Evolutionary conservation across 352 stramenopile genomes (phyloP).

Genomic region (Phytophthora gonapodyides): DNA sequence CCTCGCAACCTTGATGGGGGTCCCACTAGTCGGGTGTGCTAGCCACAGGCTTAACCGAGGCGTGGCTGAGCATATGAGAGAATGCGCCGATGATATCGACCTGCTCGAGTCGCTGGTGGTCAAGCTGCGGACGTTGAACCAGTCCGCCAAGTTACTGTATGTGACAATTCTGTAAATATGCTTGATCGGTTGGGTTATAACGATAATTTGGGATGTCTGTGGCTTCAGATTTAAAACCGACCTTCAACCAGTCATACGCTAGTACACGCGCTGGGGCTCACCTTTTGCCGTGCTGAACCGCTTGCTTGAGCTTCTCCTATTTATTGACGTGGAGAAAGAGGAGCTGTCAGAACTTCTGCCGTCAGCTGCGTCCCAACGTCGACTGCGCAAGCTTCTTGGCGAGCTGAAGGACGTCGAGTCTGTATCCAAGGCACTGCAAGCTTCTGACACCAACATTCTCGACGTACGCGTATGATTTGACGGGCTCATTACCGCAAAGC

Average conservation of each 20-base stretch:
- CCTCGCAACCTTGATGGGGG: not conserved
- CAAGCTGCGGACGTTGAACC: constrained; percentile 8
- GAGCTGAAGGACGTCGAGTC: constrained; percentile 12
- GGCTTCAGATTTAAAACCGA: constrained; percentile 2
- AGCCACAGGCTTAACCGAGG: not conserved
- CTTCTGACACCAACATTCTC: not conserved
- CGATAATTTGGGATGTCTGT: not conserved
- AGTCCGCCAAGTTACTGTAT: constrained; percentile 8
- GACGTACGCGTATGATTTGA: constrained; percentile 16
- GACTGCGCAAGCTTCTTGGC: not conserved
- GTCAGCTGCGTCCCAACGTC: not conserved
- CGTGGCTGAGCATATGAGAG: not conserved
- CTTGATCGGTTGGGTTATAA: not conserved
- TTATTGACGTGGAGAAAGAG: constrained; percentile 8
- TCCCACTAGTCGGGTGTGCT: not conserved
- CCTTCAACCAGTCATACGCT: constrained; percentile 1
- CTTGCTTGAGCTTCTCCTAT: constrained; percentile 7
- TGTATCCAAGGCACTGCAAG: constrained; percentile 12
- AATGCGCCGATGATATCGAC: constrained; percentile 4
- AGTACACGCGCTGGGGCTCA: constrained; percentile 1
- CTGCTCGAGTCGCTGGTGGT: constrained; percentile 6
- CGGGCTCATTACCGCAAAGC: constrained; percentile 1
- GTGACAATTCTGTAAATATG: constrained; percentile 5
- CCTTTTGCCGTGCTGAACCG: constrained; percentile 7
- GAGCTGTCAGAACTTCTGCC: constrained; percentile 1